Base-by-base conservation (phyloP, 306 rosid species). In the Datisca glomerata region DNA sequence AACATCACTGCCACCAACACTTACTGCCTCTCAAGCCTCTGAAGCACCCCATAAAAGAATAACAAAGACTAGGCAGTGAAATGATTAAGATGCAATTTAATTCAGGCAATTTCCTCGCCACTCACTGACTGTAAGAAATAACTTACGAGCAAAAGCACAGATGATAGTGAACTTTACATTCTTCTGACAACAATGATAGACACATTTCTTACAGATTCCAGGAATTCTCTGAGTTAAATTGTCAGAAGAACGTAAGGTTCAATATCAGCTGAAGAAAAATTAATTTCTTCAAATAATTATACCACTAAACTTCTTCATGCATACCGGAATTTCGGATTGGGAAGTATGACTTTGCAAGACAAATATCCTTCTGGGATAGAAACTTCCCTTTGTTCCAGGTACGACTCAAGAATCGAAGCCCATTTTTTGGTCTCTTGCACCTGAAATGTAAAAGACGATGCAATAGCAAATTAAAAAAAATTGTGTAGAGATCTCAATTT, bases 381-480 rank as follows among this genome's bases (percentile, higher is more conserved):
- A 57, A 74, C 69, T 68, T 95, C 97, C 70, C 97, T 76, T 62
- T 77, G 95, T 78, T 75, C 91, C 59, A 89, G 77, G 67, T 89
- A 89, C 4, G 95, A 74, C 52, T 76, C 86, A 33, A 89, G 93
- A 62, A 89, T 63, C 42, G 89, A 59, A 21, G 62, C 81, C 53
- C 72, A 81, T 48, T 66, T 75, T 64, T 66, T 72, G 20, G 74
- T 51, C 60, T 84, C 95, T 18, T 47, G 76, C 44, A 80, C 77
- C 95, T 83, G 66, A 52, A 50, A 62, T 9, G 62, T 21, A 43
- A n/a, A 0, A 4, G 36, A 24, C n/a, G 33, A 39, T 16, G 17
- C 47, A 37, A 2, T 37, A 12, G 7, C 31, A 56, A 59, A 14
- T 16, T 11, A 29, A 21, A 0, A 23, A 19, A 31, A 20, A 5